Evolutionary conservation across 257 asterid genomes (phyloP).

Genomic region (Nicotiana sylvestris): DNA sequence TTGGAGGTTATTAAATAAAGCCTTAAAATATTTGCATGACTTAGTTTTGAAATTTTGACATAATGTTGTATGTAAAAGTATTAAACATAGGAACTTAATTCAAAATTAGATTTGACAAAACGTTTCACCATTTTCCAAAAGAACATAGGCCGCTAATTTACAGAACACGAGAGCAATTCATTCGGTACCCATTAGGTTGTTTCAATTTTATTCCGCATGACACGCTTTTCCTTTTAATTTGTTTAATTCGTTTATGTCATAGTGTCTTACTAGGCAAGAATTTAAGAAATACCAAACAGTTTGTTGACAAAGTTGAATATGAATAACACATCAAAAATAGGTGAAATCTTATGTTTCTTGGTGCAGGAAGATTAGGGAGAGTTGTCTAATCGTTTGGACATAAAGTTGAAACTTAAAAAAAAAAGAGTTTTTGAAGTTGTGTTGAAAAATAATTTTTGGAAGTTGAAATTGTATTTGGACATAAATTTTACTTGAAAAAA

Average conservation of each 20-base stretch:
- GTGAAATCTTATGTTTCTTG: too few relatives aligned
- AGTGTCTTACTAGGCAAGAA: too few relatives aligned
- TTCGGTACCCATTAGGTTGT: background rate
- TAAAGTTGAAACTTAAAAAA: too few relatives aligned
- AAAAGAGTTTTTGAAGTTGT: too few relatives aligned
- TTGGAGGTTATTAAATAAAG: background rate
- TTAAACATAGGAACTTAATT: background rate
- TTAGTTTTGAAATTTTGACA: background rate
- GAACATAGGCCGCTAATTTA: background rate
- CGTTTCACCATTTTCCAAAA: background rate
- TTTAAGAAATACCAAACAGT: too few relatives aligned
- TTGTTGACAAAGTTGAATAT: too few relatives aligned
- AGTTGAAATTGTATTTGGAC: too few relatives aligned
- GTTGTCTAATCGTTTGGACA: too few relatives aligned
- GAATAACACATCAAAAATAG: too few relatives aligned
- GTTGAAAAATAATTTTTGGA: too few relatives aligned
- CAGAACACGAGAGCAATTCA: background rate
- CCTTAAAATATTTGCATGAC: background rate
- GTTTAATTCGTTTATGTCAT: background rate
- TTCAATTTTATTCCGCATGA: background rate
- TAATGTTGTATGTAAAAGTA: background rate
- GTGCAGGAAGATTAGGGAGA: too few relatives aligned
- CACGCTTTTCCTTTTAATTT: background rate
- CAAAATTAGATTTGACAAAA: background rate
- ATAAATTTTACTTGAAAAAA: too few relatives aligned